A percentile compares a stretch with the other conserved stretches of the same genome.
These are phyloP conservation scores for Monosporascus sp. DNA, from an alignment of 2,329 filamentous ascomycete species.

Conservation along the genomic window DNA sequence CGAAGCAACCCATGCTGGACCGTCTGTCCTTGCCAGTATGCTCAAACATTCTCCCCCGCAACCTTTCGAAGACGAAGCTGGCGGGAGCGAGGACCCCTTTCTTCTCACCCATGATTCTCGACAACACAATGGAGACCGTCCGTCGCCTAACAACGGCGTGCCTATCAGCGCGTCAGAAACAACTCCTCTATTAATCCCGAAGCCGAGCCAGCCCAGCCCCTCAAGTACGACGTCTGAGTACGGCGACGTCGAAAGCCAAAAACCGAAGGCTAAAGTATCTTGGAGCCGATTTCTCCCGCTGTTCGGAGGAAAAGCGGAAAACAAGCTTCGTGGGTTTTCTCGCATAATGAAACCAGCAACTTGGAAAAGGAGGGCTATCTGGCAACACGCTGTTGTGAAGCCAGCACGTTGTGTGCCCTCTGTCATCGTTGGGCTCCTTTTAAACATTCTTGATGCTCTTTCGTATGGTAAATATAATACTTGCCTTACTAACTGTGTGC, in stretches of 20 bases:
- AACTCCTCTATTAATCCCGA: conserved; percentile 42
- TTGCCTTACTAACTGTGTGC: background rate
- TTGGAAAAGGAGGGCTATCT: conserved; percentile 67
- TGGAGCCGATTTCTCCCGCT: conserved; percentile 16
- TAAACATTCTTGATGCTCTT: conserved; percentile 91
- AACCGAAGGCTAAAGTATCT: conserved; percentile 24
- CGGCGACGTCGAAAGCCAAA: conserved; percentile 49
- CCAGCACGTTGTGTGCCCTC: conserved; percentile 74
- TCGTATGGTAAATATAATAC: conserved; percentile 66
- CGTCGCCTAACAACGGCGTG: background rate
- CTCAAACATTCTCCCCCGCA: conserved; percentile 45
- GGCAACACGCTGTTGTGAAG: conserved; percentile 58
- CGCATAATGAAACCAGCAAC: conserved; percentile 55
- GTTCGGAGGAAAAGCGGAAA: conserved; percentile 16
- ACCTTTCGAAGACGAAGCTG: conserved; percentile 13
- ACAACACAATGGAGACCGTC: conserved; percentile 1
- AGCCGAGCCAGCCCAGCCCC: conserved; percentile 25
- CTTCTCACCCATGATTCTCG: conserved; percentile 5
- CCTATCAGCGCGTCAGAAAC: conserved; percentile 29
- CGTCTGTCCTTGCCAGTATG: conserved; percentile 40
- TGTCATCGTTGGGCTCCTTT: conserved; percentile 79
- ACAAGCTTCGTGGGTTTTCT: conserved; percentile 18
- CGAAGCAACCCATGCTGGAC: conserved; percentile 16
- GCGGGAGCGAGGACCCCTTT: conserved; percentile 2
- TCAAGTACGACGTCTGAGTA: conserved; percentile 25